Base-by-base conservation (phyloP, 148 eudicot genomes). In the Agrostemma githago region DNA sequence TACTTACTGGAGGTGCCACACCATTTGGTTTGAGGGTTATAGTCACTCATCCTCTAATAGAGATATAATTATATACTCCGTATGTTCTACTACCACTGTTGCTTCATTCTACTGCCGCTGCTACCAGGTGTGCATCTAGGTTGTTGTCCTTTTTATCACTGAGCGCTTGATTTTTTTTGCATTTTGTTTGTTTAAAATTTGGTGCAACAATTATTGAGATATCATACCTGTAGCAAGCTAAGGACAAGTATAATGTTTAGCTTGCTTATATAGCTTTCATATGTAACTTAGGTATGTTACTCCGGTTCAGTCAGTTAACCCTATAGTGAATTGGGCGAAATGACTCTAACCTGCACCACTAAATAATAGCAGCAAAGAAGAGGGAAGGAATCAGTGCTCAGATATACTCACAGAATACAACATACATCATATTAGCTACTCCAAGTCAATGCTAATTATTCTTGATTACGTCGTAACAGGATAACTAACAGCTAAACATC, bases 101-200 rank as follows among this genome's bases (percentile, higher is more conserved):
- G 34, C 34, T 26, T 26, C 34, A 26, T 26, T 26, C 34, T 26
- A 26, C 34, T 26, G 34, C 34, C 21, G 64, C 64, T 60, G 64
- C 34, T 60, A 60, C 16, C 66, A 62, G 66, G 66, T 62, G 66
- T 62, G 66, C 66, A 62, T 21, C 66, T 26, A 20, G 26, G 37
- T 60, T 60, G 34, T 26, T 26, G n/a, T 57, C 20, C 60, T 57
- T 57, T n/a, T 6, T 14, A 57, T 57, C 11, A 19, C 6, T 60
- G 41, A 20, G 66, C 10, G 15, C 9, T 26, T 8, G 16, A 62
- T 2, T 61, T 44, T 4, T 44, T 48, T 51, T 51, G 34, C 20
- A 57, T 62, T 21, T 34, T 26, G 39, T 7, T 26, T 26, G 41
- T 62, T 21, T 62, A 10, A 7, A 62, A 11, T 62, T 16, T 62